Percentiles rank a stretch among this genome's conserved stretches.
Evolutionary conservation across 345 rosid species (phyloP).

Genomic region (Kernera saxatilis): DNA sequence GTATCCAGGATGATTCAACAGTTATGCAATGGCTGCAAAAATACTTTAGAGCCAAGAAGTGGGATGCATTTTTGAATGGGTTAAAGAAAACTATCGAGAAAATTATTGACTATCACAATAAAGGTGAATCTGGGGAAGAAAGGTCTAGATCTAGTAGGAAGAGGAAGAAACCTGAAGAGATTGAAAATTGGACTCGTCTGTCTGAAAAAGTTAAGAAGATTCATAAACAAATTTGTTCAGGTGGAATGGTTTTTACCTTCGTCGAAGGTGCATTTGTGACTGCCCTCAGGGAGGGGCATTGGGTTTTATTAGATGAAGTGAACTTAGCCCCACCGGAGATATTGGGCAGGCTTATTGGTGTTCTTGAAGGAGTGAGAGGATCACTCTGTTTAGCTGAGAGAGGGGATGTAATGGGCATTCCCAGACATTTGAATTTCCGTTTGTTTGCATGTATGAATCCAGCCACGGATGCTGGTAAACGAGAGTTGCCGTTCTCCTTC

Average conservation of each 20-base stretch:
- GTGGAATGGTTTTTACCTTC: slow-evolving; percentile 88
- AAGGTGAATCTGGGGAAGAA: slow-evolving; percentile 18
- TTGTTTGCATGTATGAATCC: slow-evolving; percentile 98
- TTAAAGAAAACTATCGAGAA: slow-evolving; percentile 41
- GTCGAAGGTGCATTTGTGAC: slow-evolving; percentile 95
- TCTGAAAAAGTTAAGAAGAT: slow-evolving; percentile 50
- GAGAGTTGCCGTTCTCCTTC: slow-evolving; percentile 73
- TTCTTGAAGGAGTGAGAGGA: slow-evolving; percentile 87
- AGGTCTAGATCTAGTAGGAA: slow-evolving; percentile 46
- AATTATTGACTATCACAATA: slow-evolving; percentile 30
- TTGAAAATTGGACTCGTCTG: slow-evolving; percentile 49
- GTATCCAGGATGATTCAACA: slow-evolving; percentile 43
- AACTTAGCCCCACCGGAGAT: slow-evolving; percentile 95
- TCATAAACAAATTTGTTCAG: slow-evolving; percentile 49
- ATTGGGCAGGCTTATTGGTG: slow-evolving; percentile 81
- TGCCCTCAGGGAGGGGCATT: slow-evolving; percentile 81
- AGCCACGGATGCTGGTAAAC: slow-evolving; percentile 97
- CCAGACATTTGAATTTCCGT: slow-evolving; percentile 72
- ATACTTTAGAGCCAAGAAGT: slow-evolving; percentile 42
- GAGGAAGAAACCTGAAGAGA: slow-evolving; percentile 52
- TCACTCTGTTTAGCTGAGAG: slow-evolving; percentile 95
- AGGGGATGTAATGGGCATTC: slow-evolving; percentile 67
- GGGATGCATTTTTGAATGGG: slow-evolving; percentile 50
- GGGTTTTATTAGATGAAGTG: slow-evolving; percentile 97
- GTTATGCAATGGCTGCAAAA: slow-evolving; percentile 42